Evolutionary conservation across 1,284 basidiomycete genomes (phyloP), one percentile per base, ranked within the genome.

Genomic region (Austropuccinia psidii): DNA sequence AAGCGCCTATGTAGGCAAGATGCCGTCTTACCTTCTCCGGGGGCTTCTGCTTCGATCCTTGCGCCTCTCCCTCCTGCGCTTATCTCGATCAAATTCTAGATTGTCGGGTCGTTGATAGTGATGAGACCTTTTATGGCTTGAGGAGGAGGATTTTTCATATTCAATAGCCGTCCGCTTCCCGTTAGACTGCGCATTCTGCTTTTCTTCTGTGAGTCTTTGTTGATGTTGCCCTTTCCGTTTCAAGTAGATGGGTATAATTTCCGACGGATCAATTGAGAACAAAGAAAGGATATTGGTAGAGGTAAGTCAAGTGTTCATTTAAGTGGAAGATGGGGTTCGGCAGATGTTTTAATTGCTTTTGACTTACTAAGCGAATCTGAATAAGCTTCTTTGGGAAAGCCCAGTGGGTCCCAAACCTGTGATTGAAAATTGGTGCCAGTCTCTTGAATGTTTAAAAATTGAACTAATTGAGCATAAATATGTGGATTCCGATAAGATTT

Each of bases 401-500:
- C 70, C 9, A 82, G 79, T 5, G 88, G 86, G 78, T 89, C 84
- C 91, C 90, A 91, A 2, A 89, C 79, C 24, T 83, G 81, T 52
- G 81, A 82, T 0, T 89, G 88, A 78, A 93, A 93, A 76, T 91
- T 90, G 0, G 88, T 89, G 15, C 85, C 83, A 13, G 88, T 86
- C 80, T 98, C 95, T 78, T 94, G 88, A 15, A 96, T 88, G 74
- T 89, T 88, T 11, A 95, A 75, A 81, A 94, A 90, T 79, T 93
- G 88, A 74, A 98, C 93, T 1, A 98, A 86, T 77, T 93, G 91
- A 3, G 90, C 84, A 80, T 95, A 95, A 13, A 98, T 86, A 79
- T 96, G 90, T 0, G 95, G 95, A 78, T 98, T 98, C 33, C 91
- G 88, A 81, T 97, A 98, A 0, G 91, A 87, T 31, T 91, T 88